Conservation (phyloP, 108 stramenopile genomes). For the Nitzschia sp. region DNA sequence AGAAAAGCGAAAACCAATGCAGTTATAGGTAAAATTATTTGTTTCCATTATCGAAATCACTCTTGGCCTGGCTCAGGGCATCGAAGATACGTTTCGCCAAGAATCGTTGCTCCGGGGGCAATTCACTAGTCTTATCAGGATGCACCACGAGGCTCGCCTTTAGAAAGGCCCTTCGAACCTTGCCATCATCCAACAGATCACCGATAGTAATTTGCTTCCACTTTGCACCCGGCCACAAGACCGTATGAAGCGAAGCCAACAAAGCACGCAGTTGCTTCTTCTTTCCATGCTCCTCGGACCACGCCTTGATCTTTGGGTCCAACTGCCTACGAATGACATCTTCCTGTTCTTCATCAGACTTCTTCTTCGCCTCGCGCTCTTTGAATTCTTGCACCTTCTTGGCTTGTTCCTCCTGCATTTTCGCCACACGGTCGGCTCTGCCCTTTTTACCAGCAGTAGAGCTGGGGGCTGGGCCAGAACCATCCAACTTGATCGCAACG, state of each 20-base stretch:
- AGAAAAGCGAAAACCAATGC: too few relatives aligned
- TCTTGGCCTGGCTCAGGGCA: conserved; percentile 89
- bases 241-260: conserved; percentile 94
- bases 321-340: conserved; percentile 72
- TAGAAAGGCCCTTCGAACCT: conserved; percentile 86
- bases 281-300: conserved; percentile 92
- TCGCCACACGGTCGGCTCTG: conserved; percentile 70
- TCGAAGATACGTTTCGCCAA: conserved; percentile 94
- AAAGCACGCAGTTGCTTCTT: conserved; percentile 95
- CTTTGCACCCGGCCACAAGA: conserved; percentile 85
- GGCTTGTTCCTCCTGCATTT: conserved; percentile 72
- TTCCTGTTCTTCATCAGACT: conserved; percentile 68
- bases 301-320: conserved; percentile 85
- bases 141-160: conserved; percentile 96
- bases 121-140: conserved; percentile 88
- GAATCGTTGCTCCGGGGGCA: conserved; percentile 89
- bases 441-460: conserved; percentile 65
- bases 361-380: conserved; percentile 63
- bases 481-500: conserved; percentile 73
- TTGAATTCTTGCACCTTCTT: conserved; percentile 77
- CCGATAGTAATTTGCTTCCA: conserved; percentile 94
- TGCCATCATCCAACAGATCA: conserved; percentile 89
- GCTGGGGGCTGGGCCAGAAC: conserved; percentile 71
- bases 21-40: too few relatives aligned
- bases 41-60: conserved; percentile 26